phyloP scores from a whole-genome alignment of 2,329 filamentous ascomycete species.

The Colletotrichum cordylinicola region DNA sequence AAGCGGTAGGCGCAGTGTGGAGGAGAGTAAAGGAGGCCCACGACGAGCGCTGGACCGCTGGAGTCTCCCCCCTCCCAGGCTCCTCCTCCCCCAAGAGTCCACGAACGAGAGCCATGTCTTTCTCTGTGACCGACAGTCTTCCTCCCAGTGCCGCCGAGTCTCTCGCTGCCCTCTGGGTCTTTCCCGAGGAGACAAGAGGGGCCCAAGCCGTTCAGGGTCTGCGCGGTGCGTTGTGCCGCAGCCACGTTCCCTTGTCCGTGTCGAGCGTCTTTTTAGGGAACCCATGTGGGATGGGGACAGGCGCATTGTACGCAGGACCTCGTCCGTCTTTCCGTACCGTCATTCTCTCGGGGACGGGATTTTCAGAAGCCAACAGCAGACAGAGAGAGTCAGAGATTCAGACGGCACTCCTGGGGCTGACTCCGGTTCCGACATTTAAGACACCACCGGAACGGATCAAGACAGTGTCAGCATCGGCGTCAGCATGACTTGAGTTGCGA shows the following conservation, averaged over 20 bases:
- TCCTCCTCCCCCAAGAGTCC: neutral
- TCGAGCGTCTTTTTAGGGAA: neutral
- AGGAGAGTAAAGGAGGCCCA: conserved; percentile 4
- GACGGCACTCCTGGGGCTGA: neutral
- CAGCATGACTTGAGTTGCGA: neutral
- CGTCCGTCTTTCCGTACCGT: neutral
- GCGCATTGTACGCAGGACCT: neutral
- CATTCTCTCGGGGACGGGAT: neutral
- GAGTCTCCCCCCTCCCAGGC: neutral
- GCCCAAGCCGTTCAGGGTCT: neutral
- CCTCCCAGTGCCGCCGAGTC: neutral
- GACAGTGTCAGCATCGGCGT: neutral
- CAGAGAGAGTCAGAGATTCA: neutral
- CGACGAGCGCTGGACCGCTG: neutral
- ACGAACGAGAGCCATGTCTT: neutral
- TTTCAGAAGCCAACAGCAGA: neutral
- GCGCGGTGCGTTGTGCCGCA: neutral
- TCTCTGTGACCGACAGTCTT: neutral
- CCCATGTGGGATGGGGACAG: neutral
- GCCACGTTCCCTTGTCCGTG: neutral
- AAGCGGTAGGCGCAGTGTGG: neutral
- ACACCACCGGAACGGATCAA: conserved; percentile 3
- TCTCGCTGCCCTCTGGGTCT: neutral
- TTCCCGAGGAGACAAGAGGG: neutral
- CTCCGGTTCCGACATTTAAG: neutral